A percentile compares a stretch with the other conserved stretches of the same genome.
These are phyloP conservation scores for Gossypium rotundifolium DNA, from an alignment of 345 rosid species.

Conservation along the genomic window DNA sequence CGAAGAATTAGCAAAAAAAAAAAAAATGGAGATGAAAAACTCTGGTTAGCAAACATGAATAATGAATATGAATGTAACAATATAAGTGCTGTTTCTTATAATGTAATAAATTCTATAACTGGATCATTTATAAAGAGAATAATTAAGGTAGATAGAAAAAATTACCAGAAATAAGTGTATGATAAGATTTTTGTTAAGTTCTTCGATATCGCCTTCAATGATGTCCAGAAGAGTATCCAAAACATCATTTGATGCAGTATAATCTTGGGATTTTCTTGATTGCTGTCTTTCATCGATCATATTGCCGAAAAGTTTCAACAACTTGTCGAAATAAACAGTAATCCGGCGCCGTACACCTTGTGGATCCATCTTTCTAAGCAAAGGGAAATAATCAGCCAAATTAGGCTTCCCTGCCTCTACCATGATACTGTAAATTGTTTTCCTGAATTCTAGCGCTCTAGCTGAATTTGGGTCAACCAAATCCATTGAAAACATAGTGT, in stretches of 20 bases:
- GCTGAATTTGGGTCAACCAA: constrained; percentile 24
- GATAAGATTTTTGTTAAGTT: constrained; percentile 18
- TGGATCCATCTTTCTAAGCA: constrained; percentile 35
- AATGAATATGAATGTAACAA: too few relatives aligned
- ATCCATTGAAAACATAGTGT: constrained; percentile 40
- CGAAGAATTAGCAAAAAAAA: too few relatives aligned
- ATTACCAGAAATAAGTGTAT: constrained; percentile 29
- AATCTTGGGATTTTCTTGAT: constrained; percentile 7
- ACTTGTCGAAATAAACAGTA: neutral
- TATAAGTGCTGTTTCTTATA: too few relatives aligned
- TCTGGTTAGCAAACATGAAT: too few relatives aligned
- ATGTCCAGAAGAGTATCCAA: constrained; percentile 26
- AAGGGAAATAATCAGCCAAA: constrained; percentile 38
- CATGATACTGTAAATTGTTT: constrained; percentile 26
- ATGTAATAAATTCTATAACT: too few relatives aligned
- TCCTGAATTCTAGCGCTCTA: constrained; percentile 20
- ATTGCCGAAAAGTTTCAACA: constrained; percentile 24
- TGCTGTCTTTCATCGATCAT: constrained; percentile 21
- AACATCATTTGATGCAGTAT: constrained; percentile 19
- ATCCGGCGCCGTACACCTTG: constrained; percentile 10
- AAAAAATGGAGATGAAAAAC: too few relatives aligned
- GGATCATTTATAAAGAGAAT: too few relatives aligned
- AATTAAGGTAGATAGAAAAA: too few relatives aligned
- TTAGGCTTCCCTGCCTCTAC: constrained; percentile 36
- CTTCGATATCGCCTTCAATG: constrained; percentile 18